Evolutionary conservation across 1,284 basidiomycete genomes (phyloP).

Genomic region (Irpex sp.): DNA sequence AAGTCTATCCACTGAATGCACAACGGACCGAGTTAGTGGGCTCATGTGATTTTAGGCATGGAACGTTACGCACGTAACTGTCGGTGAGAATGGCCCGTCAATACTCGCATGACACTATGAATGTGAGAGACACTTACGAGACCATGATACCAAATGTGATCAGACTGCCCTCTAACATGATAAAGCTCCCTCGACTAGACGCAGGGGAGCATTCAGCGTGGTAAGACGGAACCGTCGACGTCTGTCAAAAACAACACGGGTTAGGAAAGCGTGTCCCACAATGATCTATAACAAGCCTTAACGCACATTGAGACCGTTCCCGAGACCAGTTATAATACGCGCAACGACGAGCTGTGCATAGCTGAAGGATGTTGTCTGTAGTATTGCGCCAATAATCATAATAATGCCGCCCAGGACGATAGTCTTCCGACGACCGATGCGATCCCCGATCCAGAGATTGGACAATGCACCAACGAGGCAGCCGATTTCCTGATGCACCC

Average conservation of each 20-base stretch:
- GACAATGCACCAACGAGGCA: conserved; percentile 47
- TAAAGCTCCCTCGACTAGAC: conserved; percentile 54
- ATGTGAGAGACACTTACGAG: conserved; percentile 45
- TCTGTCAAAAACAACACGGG: conserved; percentile 31
- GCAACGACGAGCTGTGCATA: conserved; percentile 57
- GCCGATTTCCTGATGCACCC: conserved; percentile 40
- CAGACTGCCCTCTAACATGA: conserved; percentile 64
- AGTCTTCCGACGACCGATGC: conserved; percentile 45
- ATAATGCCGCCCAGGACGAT: conserved; percentile 47
- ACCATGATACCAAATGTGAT: conserved; percentile 71
- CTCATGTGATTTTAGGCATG: not conserved
- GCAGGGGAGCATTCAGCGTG: conserved; percentile 65
- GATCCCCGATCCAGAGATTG: conserved; percentile 51
- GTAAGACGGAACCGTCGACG: conserved; percentile 57
- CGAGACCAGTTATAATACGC: conserved; percentile 57
- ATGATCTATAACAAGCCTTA: not conserved
- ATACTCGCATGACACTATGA: not conserved
- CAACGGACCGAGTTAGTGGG: not conserved
- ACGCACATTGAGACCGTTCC: conserved; percentile 63
- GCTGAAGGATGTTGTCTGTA: conserved; percentile 48
- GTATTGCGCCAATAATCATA: conserved; percentile 61
- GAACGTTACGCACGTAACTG: conserved; percentile 26
- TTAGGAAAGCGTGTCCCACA: not conserved
- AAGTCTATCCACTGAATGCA: conserved; percentile 55
- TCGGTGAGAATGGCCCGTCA: not conserved